phyloP scores from a whole-genome alignment of 2,329 filamentous ascomycete species.

The Colletotrichum horii region DNA sequence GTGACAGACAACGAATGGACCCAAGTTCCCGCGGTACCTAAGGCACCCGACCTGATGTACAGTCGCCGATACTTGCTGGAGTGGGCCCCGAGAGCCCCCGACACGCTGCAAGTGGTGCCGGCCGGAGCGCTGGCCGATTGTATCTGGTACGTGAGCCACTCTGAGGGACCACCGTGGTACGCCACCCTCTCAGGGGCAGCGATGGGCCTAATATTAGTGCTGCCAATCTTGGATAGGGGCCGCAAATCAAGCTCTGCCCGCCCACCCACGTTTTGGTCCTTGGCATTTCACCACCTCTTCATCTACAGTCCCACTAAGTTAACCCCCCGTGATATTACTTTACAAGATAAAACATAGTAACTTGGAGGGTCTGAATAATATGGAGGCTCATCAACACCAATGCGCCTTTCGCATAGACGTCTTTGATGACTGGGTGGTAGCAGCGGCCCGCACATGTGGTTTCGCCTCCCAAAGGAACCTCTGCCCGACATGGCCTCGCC shows the following conservation, averaged over 20 bases:
- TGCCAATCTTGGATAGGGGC: constrained; percentile 19
- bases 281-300: constrained; percentile 14
- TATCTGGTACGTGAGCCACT: constrained; percentile 2
- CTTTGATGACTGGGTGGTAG: background rate
- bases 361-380: too few relatives aligned
- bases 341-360: too few relatives aligned
- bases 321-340: too few relatives aligned
- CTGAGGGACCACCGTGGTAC: background rate
- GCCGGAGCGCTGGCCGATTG: constrained; percentile 4
- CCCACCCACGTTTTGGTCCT: constrained; percentile 16
- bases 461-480: too few relatives aligned
- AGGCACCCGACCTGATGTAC: too few relatives aligned
- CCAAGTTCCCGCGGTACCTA: too few relatives aligned
- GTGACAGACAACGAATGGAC: background rate
- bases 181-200: constrained; percentile 21
- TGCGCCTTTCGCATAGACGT: background rate
- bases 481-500: background rate
- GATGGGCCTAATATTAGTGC: constrained; percentile 23
- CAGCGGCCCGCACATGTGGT: background rate
- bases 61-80: constrained; percentile 2
- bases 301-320: background rate
- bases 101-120: background rate
- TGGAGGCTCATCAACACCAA: too few relatives aligned
- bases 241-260: constrained; percentile 21
- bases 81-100: background rate